Conservation (phyloP, 108 stramenopile species). For the Skeletonema potamos region DNA sequence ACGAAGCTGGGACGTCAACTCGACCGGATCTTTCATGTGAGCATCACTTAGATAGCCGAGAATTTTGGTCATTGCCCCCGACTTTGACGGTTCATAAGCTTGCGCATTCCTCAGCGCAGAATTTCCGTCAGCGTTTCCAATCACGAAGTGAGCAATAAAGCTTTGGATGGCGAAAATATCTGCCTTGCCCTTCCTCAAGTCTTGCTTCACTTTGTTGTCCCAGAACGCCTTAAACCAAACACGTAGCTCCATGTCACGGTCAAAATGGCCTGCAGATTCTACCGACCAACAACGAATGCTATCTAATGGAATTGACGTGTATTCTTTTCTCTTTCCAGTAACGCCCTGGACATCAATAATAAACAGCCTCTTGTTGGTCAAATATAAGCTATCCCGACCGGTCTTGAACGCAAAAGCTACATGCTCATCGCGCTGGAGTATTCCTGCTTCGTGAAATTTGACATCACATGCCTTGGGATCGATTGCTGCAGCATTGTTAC, state of each 20-base stretch:
- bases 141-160: constrained; percentile 55
- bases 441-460: constrained; percentile 46
- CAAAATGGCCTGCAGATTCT: constrained; percentile 70
- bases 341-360: constrained; percentile 52
- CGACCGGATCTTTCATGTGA: constrained; percentile 47
- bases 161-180: constrained; percentile 58
- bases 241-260: constrained; percentile 52
- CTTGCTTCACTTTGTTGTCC: constrained; percentile 42
- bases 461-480: constrained; percentile 48
- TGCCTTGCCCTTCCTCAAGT: constrained; percentile 56
- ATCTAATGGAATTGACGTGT: constrained; percentile 55
- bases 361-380: constrained; percentile 51
- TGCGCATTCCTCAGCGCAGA: constrained; percentile 35
- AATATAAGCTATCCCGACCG: constrained; percentile 59
- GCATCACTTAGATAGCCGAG: constrained; percentile 44
- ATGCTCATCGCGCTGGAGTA: constrained; percentile 63
- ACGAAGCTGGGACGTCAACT: constrained; percentile 46
- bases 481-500: constrained; percentile 57
- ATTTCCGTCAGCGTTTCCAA: constrained; percentile 46
- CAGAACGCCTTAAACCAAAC: constrained; percentile 40
- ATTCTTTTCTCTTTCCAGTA: constrained; percentile 61
- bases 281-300: constrained; percentile 54
- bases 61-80: constrained; percentile 33
- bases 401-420: constrained; percentile 70
- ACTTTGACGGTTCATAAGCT: constrained; percentile 7